Percentiles rank a stretch among this genome's conserved stretches.
Evolutionary conservation across 176 grass and related monocot species (phyloP).

Genomic region (Metroxylon sagu): DNA sequence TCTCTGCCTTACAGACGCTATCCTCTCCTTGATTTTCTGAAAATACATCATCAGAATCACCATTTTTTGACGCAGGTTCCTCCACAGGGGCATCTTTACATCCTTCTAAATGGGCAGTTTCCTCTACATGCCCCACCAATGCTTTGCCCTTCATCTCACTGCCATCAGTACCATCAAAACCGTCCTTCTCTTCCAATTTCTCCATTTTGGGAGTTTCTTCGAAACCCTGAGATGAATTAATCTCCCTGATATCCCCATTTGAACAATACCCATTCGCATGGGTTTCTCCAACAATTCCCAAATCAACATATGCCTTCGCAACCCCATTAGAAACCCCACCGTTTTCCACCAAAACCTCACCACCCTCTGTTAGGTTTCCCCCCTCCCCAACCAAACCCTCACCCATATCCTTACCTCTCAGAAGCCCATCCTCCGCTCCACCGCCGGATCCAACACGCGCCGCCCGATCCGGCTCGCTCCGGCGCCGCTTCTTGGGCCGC

Average conservation of each 20-base stretch:
- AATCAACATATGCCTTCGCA: not conserved
- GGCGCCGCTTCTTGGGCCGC: conserved; percentile 48
- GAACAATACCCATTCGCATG: not conserved
- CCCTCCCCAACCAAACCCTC: not conserved
- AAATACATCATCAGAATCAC: not conserved
- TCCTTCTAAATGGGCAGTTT: not conserved
- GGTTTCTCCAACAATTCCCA: not conserved
- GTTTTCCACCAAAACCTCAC: not conserved
- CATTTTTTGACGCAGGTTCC: not conserved
- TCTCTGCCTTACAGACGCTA: not conserved
- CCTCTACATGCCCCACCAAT: not conserved
- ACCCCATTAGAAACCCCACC: not conserved
- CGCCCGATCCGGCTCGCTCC: conserved; percentile 8
- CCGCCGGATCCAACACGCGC: conserved; percentile 15
- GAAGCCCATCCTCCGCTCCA: not conserved
- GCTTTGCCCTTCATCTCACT: not conserved
- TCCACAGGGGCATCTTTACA: not conserved
- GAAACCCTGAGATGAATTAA: not conserved
- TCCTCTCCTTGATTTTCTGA: not conserved
- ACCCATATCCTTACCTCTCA: conserved; percentile 15
- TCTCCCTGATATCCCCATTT: not conserved
- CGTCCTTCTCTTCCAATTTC: conserved; percentile 7
- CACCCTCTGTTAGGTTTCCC: conserved; percentile 12
- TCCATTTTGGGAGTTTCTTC: not conserved
- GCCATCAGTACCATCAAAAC: not conserved